Base-by-base conservation (phyloP, 805 yeast genomes). In the Candida koratica region DNA sequence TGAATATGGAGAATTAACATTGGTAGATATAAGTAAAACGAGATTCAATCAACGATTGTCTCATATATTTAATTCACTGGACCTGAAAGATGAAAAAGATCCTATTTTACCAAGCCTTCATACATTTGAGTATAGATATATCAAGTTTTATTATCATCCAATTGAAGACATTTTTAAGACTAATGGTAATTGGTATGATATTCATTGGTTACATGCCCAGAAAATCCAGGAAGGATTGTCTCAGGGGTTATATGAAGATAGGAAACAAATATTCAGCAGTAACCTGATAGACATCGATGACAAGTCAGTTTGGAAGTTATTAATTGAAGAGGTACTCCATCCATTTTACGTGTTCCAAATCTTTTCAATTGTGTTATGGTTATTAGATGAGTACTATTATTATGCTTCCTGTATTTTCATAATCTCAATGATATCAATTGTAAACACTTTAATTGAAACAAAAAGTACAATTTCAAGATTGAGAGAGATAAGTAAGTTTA, bases 331-430 rank as follows among this genome's bases (percentile, higher is more conserved):
- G 56, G 86, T 88, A 0, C 62, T 93, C 27, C 97, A 93, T 57
- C 99, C 99, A 1, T 93, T 93, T 55, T 93, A 93, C 56, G 74
- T 94, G 28, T 93, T 93, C 56, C 99, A 93, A 64, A 80, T 90
- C 1, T 90, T 90, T 54, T 88, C 97, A 3, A 84, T 93, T 38
- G 63, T 89, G 20, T 65, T 93, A 29, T 93, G 99, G 99, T 71
- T 87, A 8, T 75, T 87, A 11, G 99, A 93, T 58, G 82, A 84
- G 48, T 93, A 94, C 59, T 84, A 81, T 56, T 93, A 90, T 61
- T 93, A 93, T 55, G 99, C 99, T 0, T 70, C 77, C 13, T 94
- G 98, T 59, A 93, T 93, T 42, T 81, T 93, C 47, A 39, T 88
- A 23, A 93, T 93, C 22, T 93, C 98, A 0, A 55, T 88, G 25